A percentile compares a stretch with the other conserved stretches of the same genome.
These are phyloP conservation scores for Scytalidium lignicola DNA, from an alignment of 2,329 filamentous ascomycete genomes.

Conservation along the genomic window DNA sequence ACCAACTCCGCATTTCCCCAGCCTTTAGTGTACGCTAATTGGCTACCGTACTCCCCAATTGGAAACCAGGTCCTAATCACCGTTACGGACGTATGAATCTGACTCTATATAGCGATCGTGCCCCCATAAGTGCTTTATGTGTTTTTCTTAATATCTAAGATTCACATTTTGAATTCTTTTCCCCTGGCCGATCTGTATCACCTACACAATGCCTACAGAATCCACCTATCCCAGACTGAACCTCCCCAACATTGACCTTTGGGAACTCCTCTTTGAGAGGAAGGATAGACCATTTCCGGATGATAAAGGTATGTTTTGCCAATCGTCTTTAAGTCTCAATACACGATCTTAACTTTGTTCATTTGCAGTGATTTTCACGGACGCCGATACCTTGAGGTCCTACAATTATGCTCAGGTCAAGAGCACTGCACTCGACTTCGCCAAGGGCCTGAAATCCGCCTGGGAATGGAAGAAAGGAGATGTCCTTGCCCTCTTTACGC, in stretches of 20 bases:
- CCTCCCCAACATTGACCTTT: slow-evolving; percentile 73
- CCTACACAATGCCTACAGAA: slow-evolving; percentile 23
- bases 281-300: slow-evolving; percentile 62
- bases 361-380: slow-evolving; percentile 66
- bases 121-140: no score
- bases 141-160: no score
- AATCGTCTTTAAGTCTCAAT: not conserved
- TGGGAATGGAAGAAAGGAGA: slow-evolving; percentile 82
- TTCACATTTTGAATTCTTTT: no score
- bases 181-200: no score
- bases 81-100: not conserved
- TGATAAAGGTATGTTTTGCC: slow-evolving; percentile 56
- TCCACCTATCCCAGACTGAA: slow-evolving; percentile 37
- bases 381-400: slow-evolving; percentile 60
- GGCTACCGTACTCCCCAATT: not conserved
- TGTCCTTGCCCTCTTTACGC: slow-evolving; percentile 75
- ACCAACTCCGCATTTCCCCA: not conserved
- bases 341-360: slow-evolving; percentile 1
- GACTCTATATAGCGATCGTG: no score
- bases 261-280: slow-evolving; percentile 71
- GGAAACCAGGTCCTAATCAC: not conserved
- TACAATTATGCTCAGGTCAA: slow-evolving; percentile 70
- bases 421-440: slow-evolving; percentile 66
- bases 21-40: not conserved
- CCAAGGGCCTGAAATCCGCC: slow-evolving; percentile 66